phyloP scores from a whole-genome alignment of 768 basidiomycete species.

The Serendipita sp. region DNA sequence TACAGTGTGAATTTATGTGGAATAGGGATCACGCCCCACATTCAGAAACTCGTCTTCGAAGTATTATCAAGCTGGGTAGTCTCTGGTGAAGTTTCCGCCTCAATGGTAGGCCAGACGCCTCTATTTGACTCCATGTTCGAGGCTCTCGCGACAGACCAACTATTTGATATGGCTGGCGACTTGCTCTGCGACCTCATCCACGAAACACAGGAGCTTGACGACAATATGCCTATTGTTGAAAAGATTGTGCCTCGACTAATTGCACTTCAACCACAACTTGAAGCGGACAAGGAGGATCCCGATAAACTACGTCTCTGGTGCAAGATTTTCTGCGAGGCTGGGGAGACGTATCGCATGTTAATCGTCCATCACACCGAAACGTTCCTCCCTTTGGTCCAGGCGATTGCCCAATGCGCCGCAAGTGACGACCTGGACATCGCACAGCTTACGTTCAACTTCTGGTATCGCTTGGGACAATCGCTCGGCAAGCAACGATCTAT shows the following conservation, averaged over 20 bases:
- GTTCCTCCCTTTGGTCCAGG: constrained; percentile 90
- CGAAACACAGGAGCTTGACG: constrained; percentile 94
- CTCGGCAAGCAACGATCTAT: constrained; percentile 62
- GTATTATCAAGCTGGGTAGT: constrained; percentile 78
- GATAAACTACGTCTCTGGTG: constrained; percentile 83
- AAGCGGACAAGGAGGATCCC: constrained; percentile 51
- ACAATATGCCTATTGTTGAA: constrained; percentile 80
- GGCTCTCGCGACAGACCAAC: constrained; percentile 61
- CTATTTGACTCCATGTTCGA: constrained; percentile 72
- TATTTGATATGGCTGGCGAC: constrained; percentile 90
- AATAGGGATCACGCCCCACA: constrained; percentile 63
- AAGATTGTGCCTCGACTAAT: constrained; percentile 78
- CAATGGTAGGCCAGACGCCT: constrained; percentile 52
- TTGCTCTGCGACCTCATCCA: constrained; percentile 90
- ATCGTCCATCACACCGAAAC: constrained; percentile 80
- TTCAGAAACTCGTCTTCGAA: constrained; percentile 69
- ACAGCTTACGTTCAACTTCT: constrained; percentile 94
- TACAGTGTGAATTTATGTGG: not conserved
- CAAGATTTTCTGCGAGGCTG: constrained; percentile 90
- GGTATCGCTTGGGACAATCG: constrained; percentile 90
- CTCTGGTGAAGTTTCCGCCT: constrained; percentile 64
- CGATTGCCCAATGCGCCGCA: constrained; percentile 83
- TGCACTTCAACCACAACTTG: constrained; percentile 46
- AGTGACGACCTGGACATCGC: constrained; percentile 92
- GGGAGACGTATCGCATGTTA: constrained; percentile 84